Evolutionary conservation across 2,329 filamentous ascomycete species (phyloP).

Genomic region (Byssothecium circinans): DNA sequence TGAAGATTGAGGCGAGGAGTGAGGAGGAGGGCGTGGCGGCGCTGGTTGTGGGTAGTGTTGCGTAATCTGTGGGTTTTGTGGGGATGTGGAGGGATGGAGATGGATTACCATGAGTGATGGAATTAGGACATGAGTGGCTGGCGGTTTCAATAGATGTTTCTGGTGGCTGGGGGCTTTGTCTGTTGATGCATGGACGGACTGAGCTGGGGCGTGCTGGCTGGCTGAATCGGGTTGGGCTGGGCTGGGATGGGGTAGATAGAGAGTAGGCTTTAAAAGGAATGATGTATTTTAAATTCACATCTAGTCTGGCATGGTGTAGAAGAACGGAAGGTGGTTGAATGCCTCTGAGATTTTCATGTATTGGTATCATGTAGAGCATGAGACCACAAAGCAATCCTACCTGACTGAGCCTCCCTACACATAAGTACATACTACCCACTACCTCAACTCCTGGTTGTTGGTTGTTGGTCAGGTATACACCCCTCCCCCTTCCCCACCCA

Average conservation of each 20-base stretch:
- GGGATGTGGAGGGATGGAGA: background rate
- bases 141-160: background rate
- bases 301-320: background rate
- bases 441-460: too few relatives aligned
- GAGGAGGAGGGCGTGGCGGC: constrained; percentile 91
- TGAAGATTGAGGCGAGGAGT: constrained; percentile 88
- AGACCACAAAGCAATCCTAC: too few relatives aligned
- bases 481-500: background rate
- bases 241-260: too few relatives aligned
- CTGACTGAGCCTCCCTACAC: too few relatives aligned
- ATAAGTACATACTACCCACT: too few relatives aligned
- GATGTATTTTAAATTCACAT: background rate
- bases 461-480: too few relatives aligned
- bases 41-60: constrained; percentile 80
- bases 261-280: background rate
- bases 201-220: background rate
- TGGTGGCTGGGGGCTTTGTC: background rate
- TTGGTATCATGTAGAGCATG: too few relatives aligned
- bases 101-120: background rate
- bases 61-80: constrained; percentile 54
- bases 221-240: too few relatives aligned
- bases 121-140: background rate
- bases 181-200: background rate
- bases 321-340: too few relatives aligned
- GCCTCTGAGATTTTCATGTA: too few relatives aligned